These are phyloP conservation scores for Eremochloa ophiuroides DNA, from an alignment of 176 grass and related monocot species.

Conservation along the genomic window DNA sequence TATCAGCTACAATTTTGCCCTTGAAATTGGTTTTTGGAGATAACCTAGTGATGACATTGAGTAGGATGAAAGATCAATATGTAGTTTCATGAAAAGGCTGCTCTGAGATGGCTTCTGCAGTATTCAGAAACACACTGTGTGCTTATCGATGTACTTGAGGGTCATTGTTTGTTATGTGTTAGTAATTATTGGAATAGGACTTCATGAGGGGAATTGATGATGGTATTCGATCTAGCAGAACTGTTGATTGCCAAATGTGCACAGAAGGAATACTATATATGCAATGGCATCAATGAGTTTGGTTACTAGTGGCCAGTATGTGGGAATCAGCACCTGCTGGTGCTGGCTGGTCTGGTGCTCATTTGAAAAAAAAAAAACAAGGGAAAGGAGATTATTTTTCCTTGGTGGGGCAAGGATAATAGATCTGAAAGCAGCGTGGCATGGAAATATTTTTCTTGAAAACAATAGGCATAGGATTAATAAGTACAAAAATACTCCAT, in stretches of 20 bases:
- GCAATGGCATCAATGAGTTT: background rate
- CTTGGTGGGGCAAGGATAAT: background rate
- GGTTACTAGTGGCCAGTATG: background rate
- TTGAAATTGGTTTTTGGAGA: conserved; percentile 19
- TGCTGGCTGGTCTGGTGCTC: background rate
- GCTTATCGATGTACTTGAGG: background rate
- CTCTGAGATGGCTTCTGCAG: conserved; percentile 9
- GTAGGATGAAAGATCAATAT: background rate
- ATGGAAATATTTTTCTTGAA: conserved; percentile 7
- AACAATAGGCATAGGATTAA: background rate
- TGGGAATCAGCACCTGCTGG: background rate
- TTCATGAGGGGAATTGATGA: background rate
- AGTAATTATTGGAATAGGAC: background rate
- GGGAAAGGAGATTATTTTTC: background rate
- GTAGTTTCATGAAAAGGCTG: background rate
- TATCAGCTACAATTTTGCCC: background rate
- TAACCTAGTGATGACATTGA: background rate
- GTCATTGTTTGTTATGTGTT: background rate
- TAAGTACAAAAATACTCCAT: background rate
- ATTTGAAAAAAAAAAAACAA: conserved; percentile 19
- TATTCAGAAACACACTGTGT: conserved; percentile 7
- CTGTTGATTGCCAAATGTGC: conserved; percentile 14
- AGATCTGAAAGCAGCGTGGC: background rate
- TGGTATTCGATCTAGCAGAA: background rate
- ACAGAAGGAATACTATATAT: conserved; percentile 17